phyloP scores from a whole-genome alignment of 208 protist species.

The Balamuthia mandrillaris region DNA sequence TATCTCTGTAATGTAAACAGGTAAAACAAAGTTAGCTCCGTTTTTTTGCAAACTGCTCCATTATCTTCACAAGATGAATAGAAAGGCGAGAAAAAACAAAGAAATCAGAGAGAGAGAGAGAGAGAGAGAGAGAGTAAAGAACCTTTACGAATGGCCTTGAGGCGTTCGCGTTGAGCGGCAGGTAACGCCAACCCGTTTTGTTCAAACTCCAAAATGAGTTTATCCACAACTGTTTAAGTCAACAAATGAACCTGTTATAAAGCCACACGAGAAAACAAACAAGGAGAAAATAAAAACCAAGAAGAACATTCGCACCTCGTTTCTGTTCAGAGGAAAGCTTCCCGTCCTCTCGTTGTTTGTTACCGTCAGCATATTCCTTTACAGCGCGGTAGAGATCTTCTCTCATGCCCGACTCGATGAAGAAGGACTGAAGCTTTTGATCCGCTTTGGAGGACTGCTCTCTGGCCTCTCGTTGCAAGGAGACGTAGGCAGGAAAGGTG shows the following conservation, averaged over 20 bases:
- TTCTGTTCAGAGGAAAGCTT: no score
- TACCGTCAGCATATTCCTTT: not conserved
- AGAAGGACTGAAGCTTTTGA: slow-evolving; percentile 16
- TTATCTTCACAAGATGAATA: not conserved
- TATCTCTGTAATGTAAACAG: not conserved
- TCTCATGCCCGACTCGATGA: slow-evolving; percentile 28
- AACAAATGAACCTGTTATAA: no score
- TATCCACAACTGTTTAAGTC: no score
- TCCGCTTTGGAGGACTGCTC: not conserved
- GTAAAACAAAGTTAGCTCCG: not conserved
- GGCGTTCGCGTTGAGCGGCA: not conserved
- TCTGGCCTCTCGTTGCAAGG: not conserved
- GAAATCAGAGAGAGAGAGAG: not conserved
- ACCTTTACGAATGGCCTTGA: slow-evolving; percentile 15
- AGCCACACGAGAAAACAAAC: no score
- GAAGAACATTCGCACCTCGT: no score
- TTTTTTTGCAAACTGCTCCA: not conserved
- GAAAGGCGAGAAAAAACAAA: not conserved
- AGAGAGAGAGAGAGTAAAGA: no score
- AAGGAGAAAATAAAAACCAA: no score
- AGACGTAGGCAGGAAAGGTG: slow-evolving; percentile 16
- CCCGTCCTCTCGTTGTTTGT: no score
- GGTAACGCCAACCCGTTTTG: not conserved
- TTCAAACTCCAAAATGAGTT: not conserved
- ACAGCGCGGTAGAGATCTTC: not conserved